Conservation (phyloP, 495 filamentous ascomycete species). For the Neurospora sp. region DNA sequence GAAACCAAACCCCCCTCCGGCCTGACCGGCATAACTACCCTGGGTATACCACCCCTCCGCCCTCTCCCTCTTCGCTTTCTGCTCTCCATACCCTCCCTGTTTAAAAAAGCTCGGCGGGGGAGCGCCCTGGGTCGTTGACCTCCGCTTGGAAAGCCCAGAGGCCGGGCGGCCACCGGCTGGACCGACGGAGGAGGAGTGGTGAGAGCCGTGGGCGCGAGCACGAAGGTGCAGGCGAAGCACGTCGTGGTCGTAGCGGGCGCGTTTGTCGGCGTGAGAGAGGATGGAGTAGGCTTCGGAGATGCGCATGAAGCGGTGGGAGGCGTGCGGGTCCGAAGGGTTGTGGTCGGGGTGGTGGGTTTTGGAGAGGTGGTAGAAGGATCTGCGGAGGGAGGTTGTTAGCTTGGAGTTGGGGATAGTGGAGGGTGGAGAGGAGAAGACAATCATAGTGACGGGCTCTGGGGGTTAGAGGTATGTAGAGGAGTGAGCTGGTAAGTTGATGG, state of each 20-base stretch:
- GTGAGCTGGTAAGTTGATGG: not conserved
- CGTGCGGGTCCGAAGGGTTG: slow-evolving; percentile 65
- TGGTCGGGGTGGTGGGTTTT: slow-evolving; percentile 90
- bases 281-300: slow-evolving; percentile 81
- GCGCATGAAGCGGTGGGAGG: slow-evolving; percentile 67
- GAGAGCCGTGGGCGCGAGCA: slow-evolving; percentile 28
- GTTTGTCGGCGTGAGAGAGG: slow-evolving; percentile 61
- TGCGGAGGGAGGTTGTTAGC: slow-evolving; percentile 12
- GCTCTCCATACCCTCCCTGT: slow-evolving; percentile 60
- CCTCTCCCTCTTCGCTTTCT: slow-evolving; percentile 41
- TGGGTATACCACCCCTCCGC: not conserved
- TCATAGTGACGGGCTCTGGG: too few relatives aligned
- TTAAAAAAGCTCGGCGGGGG: slow-evolving; percentile 85
- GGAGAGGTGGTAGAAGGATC: slow-evolving; percentile 87
- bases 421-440: too few relatives aligned
- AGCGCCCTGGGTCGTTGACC: slow-evolving; percentile 64
- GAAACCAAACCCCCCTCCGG: not conserved
- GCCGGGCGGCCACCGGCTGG: slow-evolving; percentile 61
- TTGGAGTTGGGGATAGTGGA: not conserved
- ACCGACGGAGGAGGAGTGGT: slow-evolving; percentile 36
- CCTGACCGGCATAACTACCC: too few relatives aligned
- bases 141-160: slow-evolving; percentile 69
- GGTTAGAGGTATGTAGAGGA: too few relatives aligned
- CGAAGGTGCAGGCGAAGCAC: slow-evolving; percentile 30
- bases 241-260: slow-evolving; percentile 70